Conservation (phyloP, 73 alveolate genomes). For the Loxodes magnus region DNA sequence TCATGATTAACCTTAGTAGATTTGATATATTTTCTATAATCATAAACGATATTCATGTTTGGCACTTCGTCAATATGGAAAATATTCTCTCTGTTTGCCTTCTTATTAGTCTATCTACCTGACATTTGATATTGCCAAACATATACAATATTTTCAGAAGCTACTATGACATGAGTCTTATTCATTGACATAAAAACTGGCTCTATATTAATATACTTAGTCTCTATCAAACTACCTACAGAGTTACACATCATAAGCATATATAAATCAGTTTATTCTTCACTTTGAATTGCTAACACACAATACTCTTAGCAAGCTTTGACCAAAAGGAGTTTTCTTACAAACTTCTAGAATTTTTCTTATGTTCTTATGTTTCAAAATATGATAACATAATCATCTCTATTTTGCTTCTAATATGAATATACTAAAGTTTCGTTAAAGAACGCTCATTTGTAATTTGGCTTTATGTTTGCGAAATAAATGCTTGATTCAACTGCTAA, state of each 20-base stretch:
- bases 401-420: conserved; percentile 88
- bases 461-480: conserved; percentile 89
- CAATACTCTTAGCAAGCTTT: conserved; percentile 73
- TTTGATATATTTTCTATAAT: conserved; percentile 56
- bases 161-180: conserved; percentile 81
- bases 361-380: conserved; percentile 91
- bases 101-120: conserved; percentile 48
- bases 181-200: conserved; percentile 95
- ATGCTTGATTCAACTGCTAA: conserved; percentile 92
- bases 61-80: conserved; percentile 92
- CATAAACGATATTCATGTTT: conserved; percentile 67
- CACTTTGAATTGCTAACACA: conserved; percentile 55
- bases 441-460: conserved; percentile 91
- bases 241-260: conserved; percentile 87
- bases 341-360: conserved; percentile 65
- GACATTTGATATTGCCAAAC: conserved; percentile 67
- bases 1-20: conserved; percentile 65
- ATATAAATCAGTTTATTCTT: conserved; percentile 25
- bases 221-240: conserved; percentile 88
- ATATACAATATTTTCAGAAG: conserved; percentile 53
- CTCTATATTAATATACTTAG: conserved; percentile 84
- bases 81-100: conserved; percentile 89
- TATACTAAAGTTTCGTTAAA: conserved; percentile 92
- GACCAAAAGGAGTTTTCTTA: conserved; percentile 50
- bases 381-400: conserved; percentile 88